These are phyloP conservation scores for Gracilaria caudata DNA, from an alignment of 23 red algal genomes.

Conservation along the genomic window DNA sequence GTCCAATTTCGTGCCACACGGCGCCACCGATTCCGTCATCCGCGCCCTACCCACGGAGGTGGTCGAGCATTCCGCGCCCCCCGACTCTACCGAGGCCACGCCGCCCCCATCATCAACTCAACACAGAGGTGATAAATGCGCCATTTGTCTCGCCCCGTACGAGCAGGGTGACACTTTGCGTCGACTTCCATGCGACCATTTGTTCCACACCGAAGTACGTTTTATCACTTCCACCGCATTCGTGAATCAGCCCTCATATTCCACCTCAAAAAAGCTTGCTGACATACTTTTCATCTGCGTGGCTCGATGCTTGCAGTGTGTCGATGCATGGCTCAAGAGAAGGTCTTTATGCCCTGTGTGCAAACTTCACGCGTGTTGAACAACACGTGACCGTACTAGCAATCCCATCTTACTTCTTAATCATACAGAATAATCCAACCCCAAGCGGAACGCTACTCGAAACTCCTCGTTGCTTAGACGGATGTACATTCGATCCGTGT, in stretches of 20 bases:
- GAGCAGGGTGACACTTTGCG: conserved; percentile 20
- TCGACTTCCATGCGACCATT: conserved; percentile 33
- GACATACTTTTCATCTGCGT: background rate
- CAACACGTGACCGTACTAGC: background rate
- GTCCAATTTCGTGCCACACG: conserved; percentile 36
- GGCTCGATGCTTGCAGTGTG: conserved; percentile 7
- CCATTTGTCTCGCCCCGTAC: conserved; percentile 49
- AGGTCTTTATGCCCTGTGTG: conserved; percentile 49
- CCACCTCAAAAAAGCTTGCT: background rate
- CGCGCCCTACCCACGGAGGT: conserved; percentile 34
- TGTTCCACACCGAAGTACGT: conserved; percentile 59
- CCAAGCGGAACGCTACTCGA: conserved; percentile 48
- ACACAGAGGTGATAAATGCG: conserved; percentile 18
- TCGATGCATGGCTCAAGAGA: conserved; percentile 54
- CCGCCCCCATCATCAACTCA: background rate
- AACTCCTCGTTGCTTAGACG: conserved; percentile 47
- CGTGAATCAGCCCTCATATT: too few species aligned
- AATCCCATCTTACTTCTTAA: background rate
- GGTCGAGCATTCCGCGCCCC: background rate
- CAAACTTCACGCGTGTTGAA: conserved; percentile 50
- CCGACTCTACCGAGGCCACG: background rate
- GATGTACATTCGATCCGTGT: conserved; percentile 64
- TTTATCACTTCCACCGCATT: background rate
- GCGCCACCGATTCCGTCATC: conserved; percentile 38
- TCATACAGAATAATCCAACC: conserved; percentile 49